Evolutionary conservation across 768 basidiomycete species (phyloP).

Genomic region (Rubroboletus satanas): DNA sequence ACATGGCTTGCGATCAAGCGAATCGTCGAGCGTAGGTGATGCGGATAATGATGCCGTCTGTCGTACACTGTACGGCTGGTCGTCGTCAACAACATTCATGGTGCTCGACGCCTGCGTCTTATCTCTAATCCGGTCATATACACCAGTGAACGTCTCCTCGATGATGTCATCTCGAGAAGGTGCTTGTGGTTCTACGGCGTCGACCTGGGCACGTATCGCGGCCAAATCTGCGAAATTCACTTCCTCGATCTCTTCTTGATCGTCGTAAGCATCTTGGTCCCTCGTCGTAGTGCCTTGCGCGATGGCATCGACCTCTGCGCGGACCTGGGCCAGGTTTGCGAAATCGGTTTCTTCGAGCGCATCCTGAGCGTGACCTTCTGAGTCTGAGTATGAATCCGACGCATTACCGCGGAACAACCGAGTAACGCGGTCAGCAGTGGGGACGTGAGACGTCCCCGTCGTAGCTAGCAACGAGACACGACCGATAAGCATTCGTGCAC

Average conservation of each 20-base stretch:
- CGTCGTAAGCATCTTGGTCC: conserved; percentile 8
- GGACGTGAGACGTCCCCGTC: conserved; percentile 55
- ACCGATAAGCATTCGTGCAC: conserved; percentile 1
- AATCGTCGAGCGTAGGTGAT: conserved; percentile 2
- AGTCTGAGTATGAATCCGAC: conserved; percentile 23
- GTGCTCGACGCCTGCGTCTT: neutral
- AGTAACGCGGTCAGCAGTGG: conserved; percentile 66
- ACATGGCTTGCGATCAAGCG: conserved; percentile 2
- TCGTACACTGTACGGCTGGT: neutral
- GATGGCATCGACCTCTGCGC: conserved; percentile 37
- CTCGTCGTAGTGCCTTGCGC: conserved; percentile 1
- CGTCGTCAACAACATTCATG: conserved; percentile 1
- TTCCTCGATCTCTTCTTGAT: conserved; percentile 44
- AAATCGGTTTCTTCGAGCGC: conserved; percentile 64
- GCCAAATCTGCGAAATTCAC: conserved; percentile 49
- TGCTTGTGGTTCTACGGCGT: neutral
- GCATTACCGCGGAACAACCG: conserved; percentile 52
- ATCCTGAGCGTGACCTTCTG: conserved; percentile 31
- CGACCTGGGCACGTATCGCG: conserved; percentile 17
- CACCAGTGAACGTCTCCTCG: conserved; percentile 38
- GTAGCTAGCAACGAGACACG: neutral
- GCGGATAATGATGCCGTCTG: neutral
- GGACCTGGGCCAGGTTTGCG: conserved; percentile 50
- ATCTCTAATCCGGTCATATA: conserved; percentile 26
- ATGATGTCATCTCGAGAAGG: conserved; percentile 17